Conservation (phyloP, 768 basidiomycete genomes). For the Pisolithus tinctorius region DNA sequence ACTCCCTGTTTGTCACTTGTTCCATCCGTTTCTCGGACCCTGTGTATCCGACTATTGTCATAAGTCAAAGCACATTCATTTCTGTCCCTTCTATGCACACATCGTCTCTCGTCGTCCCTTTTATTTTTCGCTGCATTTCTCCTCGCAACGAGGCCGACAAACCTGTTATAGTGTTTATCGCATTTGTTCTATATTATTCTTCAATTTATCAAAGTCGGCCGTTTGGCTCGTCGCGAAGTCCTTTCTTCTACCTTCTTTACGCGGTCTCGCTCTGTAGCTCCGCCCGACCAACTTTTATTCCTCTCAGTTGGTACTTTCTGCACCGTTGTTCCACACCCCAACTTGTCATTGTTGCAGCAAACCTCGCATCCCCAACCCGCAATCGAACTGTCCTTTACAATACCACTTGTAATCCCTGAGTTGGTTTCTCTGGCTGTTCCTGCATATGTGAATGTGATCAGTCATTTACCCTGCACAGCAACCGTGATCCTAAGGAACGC, state of each 20-base stretch:
- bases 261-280: constrained; percentile 10
- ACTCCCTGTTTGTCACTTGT: constrained; percentile 7
- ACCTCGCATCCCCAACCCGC: constrained; percentile 31
- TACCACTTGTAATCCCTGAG: constrained; percentile 27
- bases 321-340: constrained; percentile 24
- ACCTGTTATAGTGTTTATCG: constrained; percentile 28
- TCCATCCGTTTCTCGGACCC: constrained; percentile 6
- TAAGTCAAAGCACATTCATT: constrained; percentile 31
- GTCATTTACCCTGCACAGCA: not conserved
- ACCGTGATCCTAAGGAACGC: not conserved
- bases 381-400: constrained; percentile 34
- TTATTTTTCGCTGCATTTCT: constrained; percentile 36
- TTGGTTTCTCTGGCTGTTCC: not conserved
- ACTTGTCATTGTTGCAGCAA: constrained; percentile 42
- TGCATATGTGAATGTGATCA: not conserved
- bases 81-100: constrained; percentile 53
- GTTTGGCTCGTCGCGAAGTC: constrained; percentile 28
- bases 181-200: constrained; percentile 75
- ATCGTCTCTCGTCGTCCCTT: constrained; percentile 43
- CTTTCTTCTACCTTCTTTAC: constrained; percentile 24
- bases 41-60: constrained; percentile 12
- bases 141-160: constrained; percentile 51
- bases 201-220: constrained; percentile 60
- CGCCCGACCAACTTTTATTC: constrained; percentile 20
- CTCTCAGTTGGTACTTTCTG: constrained; percentile 19